Percentiles rank a stretch among this genome's conserved stretches.
These are phyloP conservation scores for Orbilia javanica DNA, from an alignment of 2,329 filamentous ascomycete genomes.

Conservation along the genomic window DNA sequence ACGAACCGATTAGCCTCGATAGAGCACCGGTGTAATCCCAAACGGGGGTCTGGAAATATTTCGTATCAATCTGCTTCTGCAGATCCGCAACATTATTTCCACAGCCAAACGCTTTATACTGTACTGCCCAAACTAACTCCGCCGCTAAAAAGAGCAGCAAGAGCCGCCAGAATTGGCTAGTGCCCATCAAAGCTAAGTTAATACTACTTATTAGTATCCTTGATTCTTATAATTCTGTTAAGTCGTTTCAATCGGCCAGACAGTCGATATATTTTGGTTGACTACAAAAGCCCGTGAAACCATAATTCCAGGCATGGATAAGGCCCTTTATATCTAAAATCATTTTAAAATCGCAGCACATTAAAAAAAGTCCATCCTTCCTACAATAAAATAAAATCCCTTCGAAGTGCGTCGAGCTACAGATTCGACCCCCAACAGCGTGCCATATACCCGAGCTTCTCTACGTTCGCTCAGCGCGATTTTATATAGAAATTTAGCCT, in stretches of 20 bases:
- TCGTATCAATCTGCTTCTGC: constrained; percentile 35
- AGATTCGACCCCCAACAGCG: not conserved
- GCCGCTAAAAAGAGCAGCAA: not conserved
- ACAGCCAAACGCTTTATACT: constrained; percentile 32
- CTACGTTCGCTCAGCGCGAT: constrained; percentile 6
- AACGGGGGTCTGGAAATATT: constrained; percentile 10
- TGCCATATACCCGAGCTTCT: not conserved
- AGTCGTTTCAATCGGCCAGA: too few relatives aligned
- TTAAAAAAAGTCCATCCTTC: not conserved
- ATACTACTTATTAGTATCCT: not conserved
- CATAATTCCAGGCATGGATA: not conserved
- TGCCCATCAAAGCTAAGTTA: not conserved
- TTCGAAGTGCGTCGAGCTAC: not conserved
- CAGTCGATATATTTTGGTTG: not conserved
- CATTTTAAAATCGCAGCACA: not conserved
- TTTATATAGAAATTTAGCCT: constrained; percentile 13
- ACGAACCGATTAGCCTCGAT: constrained; percentile 27
- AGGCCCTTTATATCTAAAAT: not conserved
- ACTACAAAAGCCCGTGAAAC: not conserved
- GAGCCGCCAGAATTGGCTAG: constrained; percentile 1
- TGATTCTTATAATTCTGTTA: not conserved
- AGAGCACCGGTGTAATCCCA: constrained; percentile 26
- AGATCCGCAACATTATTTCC: constrained; percentile 28
- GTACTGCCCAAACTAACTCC: constrained; percentile 3
- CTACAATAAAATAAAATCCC: not conserved